These are phyloP conservation scores for Saccharomyces jurei DNA, from an alignment of 805 yeast species.

Conservation along the genomic window DNA sequence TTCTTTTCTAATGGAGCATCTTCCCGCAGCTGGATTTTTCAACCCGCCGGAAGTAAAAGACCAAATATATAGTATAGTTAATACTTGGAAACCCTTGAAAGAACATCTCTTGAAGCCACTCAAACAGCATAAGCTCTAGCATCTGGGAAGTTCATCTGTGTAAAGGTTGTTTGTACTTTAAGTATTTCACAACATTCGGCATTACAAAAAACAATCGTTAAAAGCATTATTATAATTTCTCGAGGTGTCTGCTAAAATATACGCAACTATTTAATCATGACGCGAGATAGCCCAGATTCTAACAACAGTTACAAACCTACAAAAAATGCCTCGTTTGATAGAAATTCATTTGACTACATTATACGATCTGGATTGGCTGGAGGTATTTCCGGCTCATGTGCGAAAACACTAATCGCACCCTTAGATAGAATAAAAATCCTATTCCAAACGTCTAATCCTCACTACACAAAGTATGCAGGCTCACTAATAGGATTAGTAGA, in stretches of 20 bases:
- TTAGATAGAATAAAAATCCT: conserved; percentile 89
- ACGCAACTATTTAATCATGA: not conserved
- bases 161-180: not conserved
- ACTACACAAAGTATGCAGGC: conserved; percentile 71
- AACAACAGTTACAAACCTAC: not conserved
- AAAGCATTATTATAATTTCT: not conserved
- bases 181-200: not conserved
- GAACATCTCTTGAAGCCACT: not conserved
- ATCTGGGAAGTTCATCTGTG: not conserved
- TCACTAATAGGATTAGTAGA: conserved; percentile 64
- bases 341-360: conserved; percentile 69
- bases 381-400: conserved; percentile 93
- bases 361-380: conserved; percentile 85
- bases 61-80: not conserved
- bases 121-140: not conserved
- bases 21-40: not conserved
- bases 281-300: not conserved
- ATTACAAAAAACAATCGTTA: no score
- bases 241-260: not conserved
- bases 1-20: not conserved
- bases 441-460: conserved; percentile 92
- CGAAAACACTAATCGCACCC: conserved; percentile 92
- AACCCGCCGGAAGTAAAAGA: not conserved
- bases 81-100: not conserved
- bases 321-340: conserved; percentile 36